Conservation (phyloP, 1,284 basidiomycete genomes). For the Naganishia cerealis region DNA sequence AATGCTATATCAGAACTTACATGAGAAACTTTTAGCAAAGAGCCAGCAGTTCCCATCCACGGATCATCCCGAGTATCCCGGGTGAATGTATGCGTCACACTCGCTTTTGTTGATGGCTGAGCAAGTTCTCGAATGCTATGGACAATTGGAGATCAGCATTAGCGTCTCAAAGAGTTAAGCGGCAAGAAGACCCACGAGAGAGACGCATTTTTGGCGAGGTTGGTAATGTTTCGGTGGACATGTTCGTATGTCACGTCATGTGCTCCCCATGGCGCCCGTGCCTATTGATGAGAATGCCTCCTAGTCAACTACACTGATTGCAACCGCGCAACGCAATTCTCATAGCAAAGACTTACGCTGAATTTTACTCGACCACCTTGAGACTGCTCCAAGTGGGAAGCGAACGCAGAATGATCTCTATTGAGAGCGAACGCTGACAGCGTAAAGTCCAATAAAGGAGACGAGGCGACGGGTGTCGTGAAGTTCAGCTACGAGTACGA, state of each 20-base stretch:
- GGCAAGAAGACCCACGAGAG: conserved; percentile 66
- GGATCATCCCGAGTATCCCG: conserved; percentile 77
- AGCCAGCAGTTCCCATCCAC: conserved; percentile 66
- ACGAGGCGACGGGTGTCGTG: conserved; percentile 49
- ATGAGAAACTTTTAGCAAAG: conserved; percentile 64
- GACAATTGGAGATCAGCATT: conserved; percentile 3
- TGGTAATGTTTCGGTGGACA: conserved; percentile 70
- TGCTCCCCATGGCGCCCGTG: conserved; percentile 57
- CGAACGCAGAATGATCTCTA: conserved; percentile 56
- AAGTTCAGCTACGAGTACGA: conserved; percentile 42
- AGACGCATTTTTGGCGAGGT: conserved; percentile 71
- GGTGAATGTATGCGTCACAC: conserved; percentile 74
- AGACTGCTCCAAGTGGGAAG: conserved; percentile 54
- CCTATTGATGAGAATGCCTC: conserved; percentile 60
- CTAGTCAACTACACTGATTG: conserved; percentile 57
- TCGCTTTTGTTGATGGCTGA: conserved; percentile 76
- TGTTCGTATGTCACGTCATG: conserved; percentile 82
- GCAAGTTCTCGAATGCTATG: conserved; percentile 77
- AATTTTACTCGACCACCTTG: conserved; percentile 53
- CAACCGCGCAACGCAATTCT: neutral
- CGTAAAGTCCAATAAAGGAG: conserved; percentile 49
- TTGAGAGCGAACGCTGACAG: conserved; percentile 54
- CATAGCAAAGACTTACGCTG: conserved; percentile 39
- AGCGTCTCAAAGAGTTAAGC: neutral
- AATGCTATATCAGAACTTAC: conserved; percentile 38